Percentiles rank a stretch among this genome's conserved stretches.
These are phyloP conservation scores for Dillenia turbinata DNA, from an alignment of 164 flowering plant species.

Conservation along the genomic window DNA sequence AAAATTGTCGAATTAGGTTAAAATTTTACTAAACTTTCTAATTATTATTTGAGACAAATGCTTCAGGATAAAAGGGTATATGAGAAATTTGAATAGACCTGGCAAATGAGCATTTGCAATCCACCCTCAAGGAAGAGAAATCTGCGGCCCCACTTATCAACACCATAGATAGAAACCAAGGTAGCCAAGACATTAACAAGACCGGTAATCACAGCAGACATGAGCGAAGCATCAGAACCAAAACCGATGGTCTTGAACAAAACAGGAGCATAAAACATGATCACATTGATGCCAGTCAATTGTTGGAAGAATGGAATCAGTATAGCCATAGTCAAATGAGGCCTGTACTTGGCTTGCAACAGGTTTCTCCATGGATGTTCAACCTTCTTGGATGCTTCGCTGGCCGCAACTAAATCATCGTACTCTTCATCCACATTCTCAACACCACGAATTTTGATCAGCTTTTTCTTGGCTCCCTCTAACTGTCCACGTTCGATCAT, in stretches of 20 bases:
- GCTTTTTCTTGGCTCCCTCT: constrained; percentile 15
- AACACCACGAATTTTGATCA: constrained; percentile 24
- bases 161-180: constrained; percentile 7
- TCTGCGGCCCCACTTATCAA: constrained; percentile 24
- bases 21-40: neutral
- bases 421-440: constrained; percentile 11
- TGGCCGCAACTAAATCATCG: constrained; percentile 17
- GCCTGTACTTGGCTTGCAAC: constrained; percentile 20
- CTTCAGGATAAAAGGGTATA: no score
- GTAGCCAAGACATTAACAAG: constrained; percentile 13
- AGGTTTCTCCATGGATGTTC: constrained; percentile 24
- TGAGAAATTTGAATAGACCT: constrained; percentile 6
- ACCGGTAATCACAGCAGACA: constrained; percentile 25
- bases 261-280: constrained; percentile 28
- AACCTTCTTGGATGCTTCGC: constrained; percentile 14
- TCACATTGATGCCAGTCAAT: constrained; percentile 26
- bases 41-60: no score
- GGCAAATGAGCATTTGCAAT: constrained; percentile 21
- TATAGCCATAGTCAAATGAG: constrained; percentile 25
- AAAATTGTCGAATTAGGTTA: neutral
- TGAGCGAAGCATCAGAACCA: constrained; percentile 19
- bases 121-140: constrained; percentile 21
- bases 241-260: constrained; percentile 25
- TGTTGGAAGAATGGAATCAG: constrained; percentile 29
- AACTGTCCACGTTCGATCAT: constrained; percentile 18